phyloP scores from a whole-genome alignment of 345 rosid species.

The Cardamine resedifolia region DNA sequence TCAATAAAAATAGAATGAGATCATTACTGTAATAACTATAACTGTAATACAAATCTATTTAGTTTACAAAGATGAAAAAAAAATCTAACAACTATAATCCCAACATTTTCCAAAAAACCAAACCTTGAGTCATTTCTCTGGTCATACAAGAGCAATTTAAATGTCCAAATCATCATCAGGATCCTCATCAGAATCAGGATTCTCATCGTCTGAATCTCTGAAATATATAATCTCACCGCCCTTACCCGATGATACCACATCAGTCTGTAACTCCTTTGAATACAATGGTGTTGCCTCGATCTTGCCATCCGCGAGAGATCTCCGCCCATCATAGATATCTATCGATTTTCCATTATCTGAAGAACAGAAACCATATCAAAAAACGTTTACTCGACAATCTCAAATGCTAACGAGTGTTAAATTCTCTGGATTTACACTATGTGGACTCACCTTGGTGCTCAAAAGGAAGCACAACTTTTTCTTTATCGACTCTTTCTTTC shows the following conservation, averaged over 20 bases:
- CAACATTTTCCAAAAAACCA: not conserved
- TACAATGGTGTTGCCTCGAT: conserved; percentile 39
- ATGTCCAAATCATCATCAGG: conserved; percentile 97
- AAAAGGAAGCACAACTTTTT: conserved; percentile 88
- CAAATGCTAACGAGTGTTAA: not conserved
- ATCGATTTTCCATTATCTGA: conserved; percentile 70
- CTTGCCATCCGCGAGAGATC: conserved; percentile 47
- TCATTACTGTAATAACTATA: not conserved
- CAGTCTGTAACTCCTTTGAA: conserved; percentile 35
- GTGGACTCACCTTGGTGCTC: conserved; percentile 82
- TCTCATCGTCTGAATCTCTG: conserved; percentile 94
- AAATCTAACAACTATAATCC: conserved; percentile 13
- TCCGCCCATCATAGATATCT: conserved; percentile 81
- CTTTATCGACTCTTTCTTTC: conserved; percentile 73
- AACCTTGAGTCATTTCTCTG: not conserved
- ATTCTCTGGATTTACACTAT: not conserved
- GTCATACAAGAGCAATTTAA: conserved; percentile 23
- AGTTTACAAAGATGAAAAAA: conserved; percentile 9
- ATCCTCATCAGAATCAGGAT: conserved; percentile 94
- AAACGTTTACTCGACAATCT: not conserved
- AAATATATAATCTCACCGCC: conserved; percentile 80
- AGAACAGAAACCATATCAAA: conserved; percentile 10
- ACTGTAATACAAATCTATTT: conserved; percentile 4
- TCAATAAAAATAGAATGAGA: not conserved
- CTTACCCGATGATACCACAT: conserved; percentile 39